A percentile compares a stretch with the other conserved stretches of the same genome.
phyloP scores from a whole-genome alignment of 768 basidiomycete genomes.

The Russula sp. region DNA sequence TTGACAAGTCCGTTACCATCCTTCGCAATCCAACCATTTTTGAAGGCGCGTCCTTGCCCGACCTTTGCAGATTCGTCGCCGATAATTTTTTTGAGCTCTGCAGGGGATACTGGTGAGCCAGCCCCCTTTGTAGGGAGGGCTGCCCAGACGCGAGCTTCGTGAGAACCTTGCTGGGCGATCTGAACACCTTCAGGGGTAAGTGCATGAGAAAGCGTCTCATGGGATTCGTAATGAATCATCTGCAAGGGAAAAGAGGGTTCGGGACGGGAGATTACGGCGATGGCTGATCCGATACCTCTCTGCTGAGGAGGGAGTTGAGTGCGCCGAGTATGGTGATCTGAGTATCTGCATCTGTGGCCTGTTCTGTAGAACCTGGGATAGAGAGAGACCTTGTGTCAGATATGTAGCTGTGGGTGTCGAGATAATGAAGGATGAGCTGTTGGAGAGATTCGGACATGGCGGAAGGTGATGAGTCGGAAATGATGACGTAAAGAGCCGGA shows the following conservation, averaged over 20 bases:
- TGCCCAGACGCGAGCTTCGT: conserved; percentile 93
- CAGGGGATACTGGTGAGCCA: conserved; percentile 61
- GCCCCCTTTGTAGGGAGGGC: conserved; percentile 71
- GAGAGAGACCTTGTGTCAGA: conserved; percentile 65
- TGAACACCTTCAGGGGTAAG: conserved; percentile 81
- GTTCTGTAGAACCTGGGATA: conserved; percentile 58
- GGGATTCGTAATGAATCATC: conserved; percentile 82
- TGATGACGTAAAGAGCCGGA: not conserved
- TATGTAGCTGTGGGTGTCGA: conserved; percentile 56
- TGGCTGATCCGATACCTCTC: conserved; percentile 20
- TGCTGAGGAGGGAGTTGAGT: conserved; percentile 69
- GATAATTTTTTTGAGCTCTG: conserved; percentile 67
- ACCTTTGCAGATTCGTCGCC: conserved; percentile 90
- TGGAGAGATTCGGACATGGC: conserved; percentile 77
- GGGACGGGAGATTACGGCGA: conserved; percentile 18
- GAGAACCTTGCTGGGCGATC: conserved; percentile 80
- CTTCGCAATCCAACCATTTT: conserved; percentile 94
- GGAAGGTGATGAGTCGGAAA: not conserved
- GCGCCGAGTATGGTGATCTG: conserved; percentile 87
- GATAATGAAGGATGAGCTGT: conserved; percentile 69
- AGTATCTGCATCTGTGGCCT: conserved; percentile 64
- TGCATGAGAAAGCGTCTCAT: conserved; percentile 69
- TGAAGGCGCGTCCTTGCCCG: conserved; percentile 94
- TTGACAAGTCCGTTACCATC: conserved; percentile 85
- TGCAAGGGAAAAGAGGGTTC: conserved; percentile 35